Conservation (phyloP, 2,329 filamentous ascomycete genomes). For the Ceratocystis variospora region DNA sequence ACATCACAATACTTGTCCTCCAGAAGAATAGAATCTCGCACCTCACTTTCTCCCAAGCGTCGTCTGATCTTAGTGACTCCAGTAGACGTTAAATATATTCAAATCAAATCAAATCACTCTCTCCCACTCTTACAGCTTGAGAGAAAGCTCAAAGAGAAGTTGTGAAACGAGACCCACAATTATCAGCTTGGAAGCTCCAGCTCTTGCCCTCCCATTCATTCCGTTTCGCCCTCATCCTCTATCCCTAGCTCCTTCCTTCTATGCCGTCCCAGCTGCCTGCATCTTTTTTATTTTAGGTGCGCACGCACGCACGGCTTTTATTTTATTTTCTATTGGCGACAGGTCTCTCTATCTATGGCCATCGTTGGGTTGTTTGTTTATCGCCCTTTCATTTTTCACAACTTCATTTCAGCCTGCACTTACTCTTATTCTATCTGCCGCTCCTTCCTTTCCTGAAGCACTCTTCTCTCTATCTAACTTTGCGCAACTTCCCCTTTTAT, state of each 20-base stretch:
- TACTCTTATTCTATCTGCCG: background rate
- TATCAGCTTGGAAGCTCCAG: constrained; percentile 3
- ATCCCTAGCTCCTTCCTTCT: constrained; percentile 9
- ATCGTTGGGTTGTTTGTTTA: constrained; percentile 3
- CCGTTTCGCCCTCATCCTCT: background rate
- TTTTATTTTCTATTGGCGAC: background rate
- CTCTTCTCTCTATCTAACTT: background rate
- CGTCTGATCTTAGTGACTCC: no score
- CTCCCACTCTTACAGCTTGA: background rate
- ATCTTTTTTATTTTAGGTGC: background rate
- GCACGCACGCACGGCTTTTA: background rate
- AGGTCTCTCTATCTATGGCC: background rate
- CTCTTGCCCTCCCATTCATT: constrained; percentile 8
- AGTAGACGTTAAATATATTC: no score
- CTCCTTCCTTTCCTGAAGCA: background rate
- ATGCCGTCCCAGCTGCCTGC: background rate
- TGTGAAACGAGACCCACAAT: constrained; percentile 4
- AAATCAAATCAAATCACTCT: background rate
- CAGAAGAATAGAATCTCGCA: background rate
- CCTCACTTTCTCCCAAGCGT: background rate
- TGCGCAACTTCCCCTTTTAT: background rate
- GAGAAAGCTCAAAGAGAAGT: constrained; percentile 3
- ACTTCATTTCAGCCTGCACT: background rate
- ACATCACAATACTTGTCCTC: background rate
- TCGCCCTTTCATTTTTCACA: background rate